Evolutionary conservation across 148 eudicot genomes (phyloP).

Genomic region (Gaultheria prostrata): DNA sequence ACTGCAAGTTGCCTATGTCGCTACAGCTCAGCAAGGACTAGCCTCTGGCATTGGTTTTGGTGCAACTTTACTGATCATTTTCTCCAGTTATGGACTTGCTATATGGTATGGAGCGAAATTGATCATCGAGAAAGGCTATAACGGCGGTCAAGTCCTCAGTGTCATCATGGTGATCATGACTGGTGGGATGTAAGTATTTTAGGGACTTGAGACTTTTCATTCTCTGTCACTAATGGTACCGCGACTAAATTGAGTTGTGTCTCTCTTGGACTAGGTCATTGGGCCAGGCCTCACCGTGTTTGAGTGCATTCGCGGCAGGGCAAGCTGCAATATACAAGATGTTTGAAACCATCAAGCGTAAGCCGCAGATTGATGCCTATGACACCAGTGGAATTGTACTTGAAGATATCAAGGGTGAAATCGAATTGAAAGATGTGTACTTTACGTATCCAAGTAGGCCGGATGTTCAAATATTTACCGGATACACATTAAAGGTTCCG

Average conservation of each 20-base stretch:
- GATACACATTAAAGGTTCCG: conserved; percentile 51
- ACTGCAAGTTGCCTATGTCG: conserved; percentile 46
- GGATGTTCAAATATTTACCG: conserved; percentile 63
- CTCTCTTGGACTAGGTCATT: conserved; percentile 46
- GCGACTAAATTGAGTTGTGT: background rate
- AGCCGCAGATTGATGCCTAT: conserved; percentile 59
- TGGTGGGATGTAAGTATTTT: conserved; percentile 61
- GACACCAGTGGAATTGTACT: conserved; percentile 44
- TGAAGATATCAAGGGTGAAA: conserved; percentile 63
- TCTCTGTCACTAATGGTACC: background rate
- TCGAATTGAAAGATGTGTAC: conserved; percentile 59
- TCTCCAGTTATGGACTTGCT: conserved; percentile 53
- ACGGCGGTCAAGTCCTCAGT: conserved; percentile 69
- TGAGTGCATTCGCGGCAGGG: conserved; percentile 73
- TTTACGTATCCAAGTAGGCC: conserved; percentile 81
- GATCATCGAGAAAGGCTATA: conserved; percentile 56
- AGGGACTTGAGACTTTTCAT: background rate
- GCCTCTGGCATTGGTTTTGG: conserved; percentile 77
- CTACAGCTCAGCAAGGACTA: conserved; percentile 57
- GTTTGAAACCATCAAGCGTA: conserved; percentile 69
- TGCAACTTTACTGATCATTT: conserved; percentile 31
- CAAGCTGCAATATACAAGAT: conserved; percentile 82
- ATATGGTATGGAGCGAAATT: conserved; percentile 70
- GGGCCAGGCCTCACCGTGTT: conserved; percentile 63
- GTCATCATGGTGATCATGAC: conserved; percentile 71